Percentiles rank a stretch among this genome's conserved stretches.
phyloP scores from a whole-genome alignment of 83 land plant species.

The Picea mariana region DNA sequence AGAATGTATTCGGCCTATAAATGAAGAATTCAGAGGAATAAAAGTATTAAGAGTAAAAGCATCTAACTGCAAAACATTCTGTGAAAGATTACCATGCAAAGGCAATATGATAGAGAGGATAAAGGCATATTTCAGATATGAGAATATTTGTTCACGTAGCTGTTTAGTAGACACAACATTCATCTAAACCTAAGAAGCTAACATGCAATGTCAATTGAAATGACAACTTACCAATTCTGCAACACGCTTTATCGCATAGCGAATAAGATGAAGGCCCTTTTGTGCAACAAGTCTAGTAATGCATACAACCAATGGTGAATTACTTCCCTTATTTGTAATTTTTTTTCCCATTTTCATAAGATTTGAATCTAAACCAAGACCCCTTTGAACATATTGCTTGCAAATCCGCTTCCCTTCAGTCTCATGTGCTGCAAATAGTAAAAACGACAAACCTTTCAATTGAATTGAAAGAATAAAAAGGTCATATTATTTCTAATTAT shows the following conservation, averaged over 20 bases:
- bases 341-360: not conserved
- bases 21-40: not conserved
- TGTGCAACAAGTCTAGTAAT: slow-evolving; percentile 71
- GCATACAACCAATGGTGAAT: slow-evolving; percentile 61
- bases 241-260: slow-evolving; percentile 49
- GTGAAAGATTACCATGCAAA: not conserved
- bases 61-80: not conserved
- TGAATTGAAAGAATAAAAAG: too few species aligned
- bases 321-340: not conserved
- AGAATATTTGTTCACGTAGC: too few species aligned
- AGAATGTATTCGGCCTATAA: not conserved
- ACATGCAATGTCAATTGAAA: not conserved
- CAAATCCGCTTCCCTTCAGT: slow-evolving; percentile 53
- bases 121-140: too few species aligned
- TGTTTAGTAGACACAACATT: too few species aligned
- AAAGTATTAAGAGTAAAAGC: not conserved
- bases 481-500: too few species aligned
- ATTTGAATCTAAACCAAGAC: slow-evolving; percentile 51
- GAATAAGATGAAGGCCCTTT: slow-evolving; percentile 75
- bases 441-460: not conserved
- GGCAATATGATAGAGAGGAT: too few species aligned
- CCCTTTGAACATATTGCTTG: slow-evolving; percentile 68
- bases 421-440: slow-evolving; percentile 34
- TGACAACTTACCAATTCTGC: slow-evolving; percentile 49
- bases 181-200: too few species aligned